Evolutionary conservation across 805 yeast species (phyloP).

Genomic region (Naumovozyma dairenensis): DNA sequence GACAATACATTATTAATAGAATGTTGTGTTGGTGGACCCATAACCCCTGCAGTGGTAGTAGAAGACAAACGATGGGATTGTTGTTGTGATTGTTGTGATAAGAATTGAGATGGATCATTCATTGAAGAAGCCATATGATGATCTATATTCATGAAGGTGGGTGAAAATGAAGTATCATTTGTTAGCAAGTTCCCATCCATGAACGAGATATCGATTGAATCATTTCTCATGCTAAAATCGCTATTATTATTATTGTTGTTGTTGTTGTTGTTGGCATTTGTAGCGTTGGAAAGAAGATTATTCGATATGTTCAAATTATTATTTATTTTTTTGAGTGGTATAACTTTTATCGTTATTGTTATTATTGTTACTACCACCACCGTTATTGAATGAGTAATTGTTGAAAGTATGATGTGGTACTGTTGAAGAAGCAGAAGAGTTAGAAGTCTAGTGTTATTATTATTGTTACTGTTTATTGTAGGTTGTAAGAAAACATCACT

Average conservation of each 20-base stretch:
- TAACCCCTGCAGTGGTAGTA: neutral
- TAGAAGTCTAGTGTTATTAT: no score
- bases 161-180: neutral
- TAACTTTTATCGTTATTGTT: no score
- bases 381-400: neutral
- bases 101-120: conserved; percentile 1
- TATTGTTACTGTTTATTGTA: conserved; percentile 5
- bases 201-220: neutral
- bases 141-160: conserved; percentile 2
- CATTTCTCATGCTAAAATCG: no score
- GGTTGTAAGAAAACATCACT: conserved; percentile 69
- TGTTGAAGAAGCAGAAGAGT: no score
- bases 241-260: conserved; percentile 13
- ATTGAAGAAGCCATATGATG: conserved; percentile 2
- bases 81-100: neutral
- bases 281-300: conserved; percentile 11
- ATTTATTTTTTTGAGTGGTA: neutral
- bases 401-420: no score
- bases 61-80: neutral
- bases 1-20: neutral
- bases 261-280: conserved; percentile 14
- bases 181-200: neutral
- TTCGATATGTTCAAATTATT: conserved; percentile 10
- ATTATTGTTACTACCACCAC: no score
- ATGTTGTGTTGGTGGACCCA: no score